A percentile compares a stretch with the other conserved stretches of the same genome.
phyloP scores from a whole-genome alignment of 2,329 filamentous ascomycete species.

The Trichophyton simii region DNA sequence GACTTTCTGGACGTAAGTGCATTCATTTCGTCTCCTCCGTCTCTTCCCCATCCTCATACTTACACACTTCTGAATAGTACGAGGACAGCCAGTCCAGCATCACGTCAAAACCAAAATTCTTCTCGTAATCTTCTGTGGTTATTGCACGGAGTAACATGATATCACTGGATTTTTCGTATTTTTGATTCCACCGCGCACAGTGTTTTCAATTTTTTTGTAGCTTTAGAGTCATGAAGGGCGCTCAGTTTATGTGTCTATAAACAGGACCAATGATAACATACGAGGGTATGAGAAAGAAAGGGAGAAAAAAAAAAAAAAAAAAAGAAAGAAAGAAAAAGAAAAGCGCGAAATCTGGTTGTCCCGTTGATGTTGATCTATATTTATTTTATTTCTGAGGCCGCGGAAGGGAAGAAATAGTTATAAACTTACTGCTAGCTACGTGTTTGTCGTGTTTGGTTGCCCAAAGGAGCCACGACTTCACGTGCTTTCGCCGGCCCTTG shows the following conservation, averaged over 20 bases:
- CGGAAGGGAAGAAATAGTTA: neutral
- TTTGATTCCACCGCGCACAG: neutral
- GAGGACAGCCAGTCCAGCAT: conserved; percentile 27
- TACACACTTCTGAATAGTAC: conserved; percentile 20
- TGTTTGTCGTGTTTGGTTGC: neutral
- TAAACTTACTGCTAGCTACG: neutral
- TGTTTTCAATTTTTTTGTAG: neutral
- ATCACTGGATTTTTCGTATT: neutral
- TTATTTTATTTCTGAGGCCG: neutral
- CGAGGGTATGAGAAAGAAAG: neutral
- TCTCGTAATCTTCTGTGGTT: conserved; percentile 20
- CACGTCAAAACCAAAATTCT: conserved; percentile 20
- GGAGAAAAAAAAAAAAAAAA: neutral
- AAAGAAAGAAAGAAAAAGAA: neutral
- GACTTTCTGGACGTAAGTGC: conserved; percentile 69
- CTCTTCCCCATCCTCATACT: neutral
- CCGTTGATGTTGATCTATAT: neutral
- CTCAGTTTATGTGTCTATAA: neutral
- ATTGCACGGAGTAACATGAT: neutral
- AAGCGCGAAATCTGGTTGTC: neutral
- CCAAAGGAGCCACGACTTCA: neutral
- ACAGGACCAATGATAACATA: neutral
- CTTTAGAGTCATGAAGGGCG: neutral
- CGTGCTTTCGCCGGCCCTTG: neutral
- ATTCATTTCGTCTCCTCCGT: neutral